Evolutionary conservation across 2,329 filamentous ascomycete species (phyloP).

Genomic region (Dryadomyces sulphureus): DNA sequence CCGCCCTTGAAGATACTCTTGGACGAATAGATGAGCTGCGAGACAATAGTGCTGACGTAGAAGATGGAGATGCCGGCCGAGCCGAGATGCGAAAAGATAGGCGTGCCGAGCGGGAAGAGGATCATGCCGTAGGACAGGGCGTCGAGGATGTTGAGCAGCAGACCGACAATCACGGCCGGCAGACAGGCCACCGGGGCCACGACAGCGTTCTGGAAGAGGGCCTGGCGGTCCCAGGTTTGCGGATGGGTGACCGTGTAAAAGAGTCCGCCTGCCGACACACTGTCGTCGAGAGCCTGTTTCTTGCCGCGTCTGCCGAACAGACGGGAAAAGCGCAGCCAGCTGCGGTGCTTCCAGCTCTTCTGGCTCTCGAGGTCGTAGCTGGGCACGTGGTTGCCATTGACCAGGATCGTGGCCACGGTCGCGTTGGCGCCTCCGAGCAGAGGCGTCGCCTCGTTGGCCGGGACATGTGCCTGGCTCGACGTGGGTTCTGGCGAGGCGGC

Average conservation of each 20-base stretch:
- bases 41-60: slow-evolving; percentile 92
- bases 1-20: slow-evolving; percentile 83
- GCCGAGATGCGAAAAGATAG: slow-evolving; percentile 72
- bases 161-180: slow-evolving; percentile 75
- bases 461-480: neutral
- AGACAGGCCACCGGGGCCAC: slow-evolving; percentile 56
- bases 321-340: slow-evolving; percentile 1
- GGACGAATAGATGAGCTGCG: slow-evolving; percentile 76
- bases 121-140: slow-evolving; percentile 96
- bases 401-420: slow-evolving; percentile 12
- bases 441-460: slow-evolving; percentile 28
- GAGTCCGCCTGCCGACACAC: slow-evolving; percentile 7
- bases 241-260: slow-evolving; percentile 35
- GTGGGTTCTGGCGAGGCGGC: neutral
- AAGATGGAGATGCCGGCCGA: slow-evolving; percentile 96
- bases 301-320: slow-evolving; percentile 3
- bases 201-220: slow-evolving; percentile 49
- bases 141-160: slow-evolving; percentile 86
- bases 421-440: slow-evolving; percentile 22
- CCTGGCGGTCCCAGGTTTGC: slow-evolving; percentile 55
- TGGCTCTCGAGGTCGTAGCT: slow-evolving; percentile 34
- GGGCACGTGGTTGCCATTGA: slow-evolving; percentile 10
- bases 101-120: slow-evolving; percentile 77
- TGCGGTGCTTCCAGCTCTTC: slow-evolving; percentile 17
- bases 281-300: neutral